These are phyloP conservation scores for Naganishia kalamii DNA, from an alignment of 768 basidiomycete species.

Conservation along the genomic window DNA sequence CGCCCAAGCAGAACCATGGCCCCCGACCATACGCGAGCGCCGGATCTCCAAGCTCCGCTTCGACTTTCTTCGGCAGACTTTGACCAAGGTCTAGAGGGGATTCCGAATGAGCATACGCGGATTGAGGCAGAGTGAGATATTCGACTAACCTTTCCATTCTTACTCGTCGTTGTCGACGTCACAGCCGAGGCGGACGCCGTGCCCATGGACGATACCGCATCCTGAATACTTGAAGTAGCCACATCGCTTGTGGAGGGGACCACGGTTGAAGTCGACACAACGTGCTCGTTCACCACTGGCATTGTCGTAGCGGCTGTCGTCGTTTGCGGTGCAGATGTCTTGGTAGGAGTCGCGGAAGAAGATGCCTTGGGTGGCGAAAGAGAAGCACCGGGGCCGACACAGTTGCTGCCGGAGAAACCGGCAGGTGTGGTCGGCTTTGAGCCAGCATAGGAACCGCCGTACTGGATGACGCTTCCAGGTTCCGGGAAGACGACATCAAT, in stretches of 20 bases:
- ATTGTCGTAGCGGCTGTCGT: not conserved
- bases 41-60: conserved; percentile 2
- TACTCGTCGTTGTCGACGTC: conserved; percentile 3
- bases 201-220: not conserved
- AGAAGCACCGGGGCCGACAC: conserved; percentile 35
- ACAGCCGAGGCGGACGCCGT: conserved; percentile 3
- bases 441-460: conserved; percentile 36
- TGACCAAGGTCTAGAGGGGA: not conserved
- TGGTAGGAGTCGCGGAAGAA: not conserved
- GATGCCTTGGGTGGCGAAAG: not conserved
- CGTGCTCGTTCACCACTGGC: not conserved
- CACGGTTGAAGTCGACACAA: not conserved
- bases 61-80: conserved; percentile 5
- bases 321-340: not conserved
- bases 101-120: not conserved
- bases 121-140: not conserved
- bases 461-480: conserved; percentile 14
- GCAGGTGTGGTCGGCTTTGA: conserved; percentile 31
- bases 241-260: not conserved
- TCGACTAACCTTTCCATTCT: conserved; percentile 6
- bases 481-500: conserved; percentile 40
- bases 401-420: conserved; percentile 37
- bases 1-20: not conserved
- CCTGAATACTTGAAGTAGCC: not conserved
- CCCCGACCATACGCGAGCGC: conserved; percentile 4